A percentile compares a stretch with the other conserved stretches of the same genome.
Conservation (phyloP, 805 yeast species). For the Candida schatavii region DNA sequence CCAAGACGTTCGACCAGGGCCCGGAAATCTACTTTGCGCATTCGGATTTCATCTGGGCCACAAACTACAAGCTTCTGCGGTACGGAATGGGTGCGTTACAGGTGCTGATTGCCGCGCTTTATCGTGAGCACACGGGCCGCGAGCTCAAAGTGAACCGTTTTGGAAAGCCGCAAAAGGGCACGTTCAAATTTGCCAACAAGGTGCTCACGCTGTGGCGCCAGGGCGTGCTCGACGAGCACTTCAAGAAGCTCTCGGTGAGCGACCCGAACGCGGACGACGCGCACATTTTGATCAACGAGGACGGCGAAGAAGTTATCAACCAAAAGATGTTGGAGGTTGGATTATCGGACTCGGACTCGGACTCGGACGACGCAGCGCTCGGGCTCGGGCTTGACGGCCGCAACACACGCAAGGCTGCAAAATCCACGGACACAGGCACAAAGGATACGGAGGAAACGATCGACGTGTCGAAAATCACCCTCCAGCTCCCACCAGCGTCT, state of each 20-base stretch:
- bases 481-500: slow-evolving; percentile 75
- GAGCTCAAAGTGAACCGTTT: slow-evolving; percentile 78
- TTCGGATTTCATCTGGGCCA: slow-evolving; percentile 91
- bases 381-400: too few relatives aligned
- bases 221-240: slow-evolving; percentile 71
- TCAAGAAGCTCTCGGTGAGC: slow-evolving; percentile 48
- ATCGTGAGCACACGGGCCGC: slow-evolving; percentile 78
- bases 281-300: slow-evolving; percentile 40
- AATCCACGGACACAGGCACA: slow-evolving; percentile 9
- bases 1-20: slow-evolving; percentile 69
- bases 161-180: slow-evolving; percentile 88
- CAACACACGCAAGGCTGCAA: too few relatives aligned
- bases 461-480: slow-evolving; percentile 45
- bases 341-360: slow-evolving; percentile 26
- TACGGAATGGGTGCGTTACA: slow-evolving; percentile 96
- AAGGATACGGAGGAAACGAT: slow-evolving; percentile 22
- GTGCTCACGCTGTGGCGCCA: slow-evolving; percentile 76
- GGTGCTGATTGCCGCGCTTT: slow-evolving; percentile 81
- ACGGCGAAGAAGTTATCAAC: slow-evolving; percentile 44
- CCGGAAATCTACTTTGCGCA: slow-evolving; percentile 86
- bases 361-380: slow-evolving; percentile 23
- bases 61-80: slow-evolving; percentile 75
- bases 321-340: slow-evolving; percentile 40
- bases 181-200: slow-evolving; percentile 80
- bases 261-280: slow-evolving; percentile 43